These are phyloP conservation scores for Hyphodiscus sp. DNA, from an alignment of 2,329 filamentous ascomycete species.

Conservation along the genomic window DNA sequence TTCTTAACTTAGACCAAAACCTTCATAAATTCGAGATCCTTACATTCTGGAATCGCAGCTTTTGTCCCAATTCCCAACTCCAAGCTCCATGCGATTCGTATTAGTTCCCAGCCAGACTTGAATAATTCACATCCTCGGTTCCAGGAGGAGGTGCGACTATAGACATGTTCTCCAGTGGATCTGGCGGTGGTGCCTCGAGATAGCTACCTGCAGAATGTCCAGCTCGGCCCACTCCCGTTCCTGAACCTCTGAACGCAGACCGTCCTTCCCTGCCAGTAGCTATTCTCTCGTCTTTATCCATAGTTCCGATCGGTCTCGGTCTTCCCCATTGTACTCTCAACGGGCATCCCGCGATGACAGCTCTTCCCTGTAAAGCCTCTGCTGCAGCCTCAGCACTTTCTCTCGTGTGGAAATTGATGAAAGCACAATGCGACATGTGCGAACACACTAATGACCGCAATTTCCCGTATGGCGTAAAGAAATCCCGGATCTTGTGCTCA, in stretches of 20 bases:
- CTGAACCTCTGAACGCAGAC: constrained; percentile 45
- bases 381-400: constrained; percentile 82
- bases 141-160: constrained; percentile 74
- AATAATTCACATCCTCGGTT: constrained; percentile 70
- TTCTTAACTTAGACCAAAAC: no score
- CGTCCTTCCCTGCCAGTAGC: constrained; percentile 76
- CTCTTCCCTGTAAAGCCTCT: constrained; percentile 75
- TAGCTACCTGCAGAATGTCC: constrained; percentile 23
- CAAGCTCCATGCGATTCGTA: constrained; percentile 27
- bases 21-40: neutral
- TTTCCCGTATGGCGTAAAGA: constrained; percentile 84
- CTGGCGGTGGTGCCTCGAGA: constrained; percentile 17
- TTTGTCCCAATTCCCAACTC: constrained; percentile 16
- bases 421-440: constrained; percentile 94
- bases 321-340: constrained; percentile 87
- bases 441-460: constrained; percentile 92
- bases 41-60: neutral
- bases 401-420: constrained; percentile 86
- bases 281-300: constrained; percentile 79
- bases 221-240: constrained; percentile 31
- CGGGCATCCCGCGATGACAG: constrained; percentile 85
- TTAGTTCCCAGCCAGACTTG: constrained; percentile 77
- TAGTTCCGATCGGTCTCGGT: constrained; percentile 83
- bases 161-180: constrained; percentile 28
- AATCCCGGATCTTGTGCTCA: constrained; percentile 82